These are phyloP conservation scores for Aspergillus coremiiformis DNA, from an alignment of 495 filamentous ascomycete species.

Conservation along the genomic window DNA sequence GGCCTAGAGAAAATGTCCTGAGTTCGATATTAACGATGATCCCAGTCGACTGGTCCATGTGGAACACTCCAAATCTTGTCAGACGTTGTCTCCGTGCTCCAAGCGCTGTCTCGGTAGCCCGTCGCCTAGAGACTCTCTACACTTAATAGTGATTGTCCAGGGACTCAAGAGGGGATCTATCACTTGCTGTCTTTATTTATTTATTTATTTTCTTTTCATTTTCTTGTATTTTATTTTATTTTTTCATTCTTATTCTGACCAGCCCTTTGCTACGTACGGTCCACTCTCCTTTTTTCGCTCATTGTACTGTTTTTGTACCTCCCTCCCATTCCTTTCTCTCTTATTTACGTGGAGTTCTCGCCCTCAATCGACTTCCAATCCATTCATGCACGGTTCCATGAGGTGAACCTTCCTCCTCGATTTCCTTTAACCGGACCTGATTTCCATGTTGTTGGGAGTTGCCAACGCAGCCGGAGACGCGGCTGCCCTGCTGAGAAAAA, in stretches of 20 bases:
- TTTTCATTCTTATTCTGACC: neutral
- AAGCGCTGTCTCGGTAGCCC: conserved; percentile 16
- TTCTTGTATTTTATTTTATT: conserved; percentile 4
- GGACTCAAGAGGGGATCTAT: conserved; percentile 15
- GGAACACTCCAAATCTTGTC: conserved; percentile 22
- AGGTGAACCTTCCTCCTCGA: conserved; percentile 7
- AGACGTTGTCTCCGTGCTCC: conserved; percentile 21
- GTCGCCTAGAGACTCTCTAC: conserved; percentile 11
- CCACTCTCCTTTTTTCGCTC: conserved; percentile 2
- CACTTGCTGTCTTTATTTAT: conserved; percentile 15
- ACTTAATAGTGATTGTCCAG: conserved; percentile 9
- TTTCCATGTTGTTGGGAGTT: conserved; percentile 36
- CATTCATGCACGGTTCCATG: conserved; percentile 7
- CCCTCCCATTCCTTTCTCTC: conserved; percentile 3
- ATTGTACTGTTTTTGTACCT: conserved; percentile 1
- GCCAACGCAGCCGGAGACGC: conserved; percentile 29
- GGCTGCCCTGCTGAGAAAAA: conserved; percentile 29
- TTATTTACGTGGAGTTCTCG: neutral
- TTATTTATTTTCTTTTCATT: conserved; percentile 5
- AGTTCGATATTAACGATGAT: conserved; percentile 10
- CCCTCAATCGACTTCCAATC: conserved; percentile 6
- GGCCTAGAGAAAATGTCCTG: conserved; percentile 8
- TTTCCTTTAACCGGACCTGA: conserved; percentile 8
- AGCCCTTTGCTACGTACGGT: neutral
- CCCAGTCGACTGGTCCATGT: conserved; percentile 16